These are phyloP conservation scores for Yamadazyma ubonensis DNA, from an alignment of 805 yeast genomes.

Conservation along the genomic window DNA sequence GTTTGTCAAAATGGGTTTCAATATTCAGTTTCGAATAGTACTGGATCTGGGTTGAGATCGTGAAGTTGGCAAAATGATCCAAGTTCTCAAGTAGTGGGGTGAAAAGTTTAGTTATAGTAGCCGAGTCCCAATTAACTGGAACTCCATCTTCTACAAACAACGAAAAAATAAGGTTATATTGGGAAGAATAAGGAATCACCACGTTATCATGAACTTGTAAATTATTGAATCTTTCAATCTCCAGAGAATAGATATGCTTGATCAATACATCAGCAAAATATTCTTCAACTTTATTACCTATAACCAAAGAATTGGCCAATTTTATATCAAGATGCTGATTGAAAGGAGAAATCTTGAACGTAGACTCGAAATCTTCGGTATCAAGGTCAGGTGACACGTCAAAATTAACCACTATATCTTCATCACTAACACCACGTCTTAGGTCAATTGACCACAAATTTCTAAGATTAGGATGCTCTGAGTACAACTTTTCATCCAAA, in stretches of 20 bases:
- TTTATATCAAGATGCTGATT: conserved; percentile 30
- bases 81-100: conserved; percentile 55
- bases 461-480: conserved; percentile 22
- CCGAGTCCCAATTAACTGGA: conserved; percentile 74
- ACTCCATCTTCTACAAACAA: conserved; percentile 68
- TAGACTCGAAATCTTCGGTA: conserved; percentile 9
- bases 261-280: conserved; percentile 37
- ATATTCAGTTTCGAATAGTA: conserved; percentile 54
- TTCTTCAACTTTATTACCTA: conserved; percentile 30
- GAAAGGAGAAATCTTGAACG: conserved; percentile 35
- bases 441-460: conserved; percentile 30
- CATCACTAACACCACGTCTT: no score
- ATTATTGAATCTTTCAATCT: conserved; percentile 27
- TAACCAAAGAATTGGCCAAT: conserved; percentile 25
- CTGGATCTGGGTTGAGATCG: conserved; percentile 76
- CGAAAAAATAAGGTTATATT: conserved; percentile 74
- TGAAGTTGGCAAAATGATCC: conserved; percentile 60
- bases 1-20: conserved; percentile 17
- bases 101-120: conserved; percentile 50
- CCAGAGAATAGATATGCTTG: conserved; percentile 40
- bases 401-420: background rate
- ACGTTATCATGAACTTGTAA: conserved; percentile 24
- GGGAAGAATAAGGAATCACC: conserved; percentile 58
- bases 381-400: conserved; percentile 6
- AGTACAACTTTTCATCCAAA: conserved; percentile 29